Conservation (phyloP, 306 rosid species). For the Acacia melanoxylon region DNA sequence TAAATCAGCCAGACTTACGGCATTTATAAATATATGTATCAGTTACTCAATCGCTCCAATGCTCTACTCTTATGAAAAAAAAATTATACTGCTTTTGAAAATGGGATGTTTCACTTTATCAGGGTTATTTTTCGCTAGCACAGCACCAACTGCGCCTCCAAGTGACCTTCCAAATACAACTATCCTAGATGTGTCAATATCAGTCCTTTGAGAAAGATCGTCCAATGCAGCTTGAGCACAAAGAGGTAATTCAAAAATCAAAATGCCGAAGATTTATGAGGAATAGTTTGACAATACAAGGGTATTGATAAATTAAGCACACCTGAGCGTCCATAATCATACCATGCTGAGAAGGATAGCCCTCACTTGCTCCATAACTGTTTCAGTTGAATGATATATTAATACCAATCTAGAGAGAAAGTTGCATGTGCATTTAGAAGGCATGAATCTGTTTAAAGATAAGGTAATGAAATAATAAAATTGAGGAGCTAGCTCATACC, state of each 20-base stretch:
- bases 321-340: constrained; percentile 95
- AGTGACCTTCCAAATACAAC: constrained; percentile 97
- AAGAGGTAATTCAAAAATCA: constrained; percentile 25
- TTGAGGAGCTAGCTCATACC: too few relatives aligned
- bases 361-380: constrained; percentile 98
- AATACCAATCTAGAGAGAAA: too few relatives aligned
- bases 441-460: too few relatives aligned
- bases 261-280: background rate
- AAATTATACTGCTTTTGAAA: too few relatives aligned
- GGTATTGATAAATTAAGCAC: constrained; percentile 24
- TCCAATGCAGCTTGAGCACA: constrained; percentile 85
- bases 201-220: constrained; percentile 91
- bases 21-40: too few relatives aligned
- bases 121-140: constrained; percentile 79
- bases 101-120: too few relatives aligned
- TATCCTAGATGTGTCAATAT: constrained; percentile 88
- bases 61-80: too few relatives aligned
- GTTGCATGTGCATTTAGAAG: too few relatives aligned
- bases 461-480: too few relatives aligned
- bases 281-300: background rate
- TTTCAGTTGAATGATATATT: constrained; percentile 23
- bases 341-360: constrained; percentile 96
- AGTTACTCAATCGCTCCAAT: too few relatives aligned
- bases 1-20: too few relatives aligned
- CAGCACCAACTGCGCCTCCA: constrained; percentile 99